Evolutionary conservation across 345 rosid species (phyloP).

Genomic region (Sisymbrium irio): DNA sequence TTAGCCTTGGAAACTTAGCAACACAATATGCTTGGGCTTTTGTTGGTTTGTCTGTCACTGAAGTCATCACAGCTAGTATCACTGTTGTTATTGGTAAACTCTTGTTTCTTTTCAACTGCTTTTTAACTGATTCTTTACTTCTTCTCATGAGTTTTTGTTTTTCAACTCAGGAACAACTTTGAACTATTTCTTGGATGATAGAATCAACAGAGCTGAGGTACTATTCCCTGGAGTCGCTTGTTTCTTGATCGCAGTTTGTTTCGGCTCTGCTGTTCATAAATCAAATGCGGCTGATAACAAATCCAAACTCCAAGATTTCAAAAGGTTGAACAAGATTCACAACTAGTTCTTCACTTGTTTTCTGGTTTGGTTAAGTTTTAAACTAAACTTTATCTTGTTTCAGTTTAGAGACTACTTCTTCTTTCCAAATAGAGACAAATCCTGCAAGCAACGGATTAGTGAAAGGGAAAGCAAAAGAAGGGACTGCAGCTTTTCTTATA

Average conservation of each 20-base stretch:
- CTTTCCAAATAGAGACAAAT: constrained; percentile 14
- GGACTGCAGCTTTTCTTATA: constrained; percentile 59
- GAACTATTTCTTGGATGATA: constrained; percentile 85
- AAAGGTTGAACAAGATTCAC: constrained; percentile 30
- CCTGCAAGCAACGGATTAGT: constrained; percentile 32
- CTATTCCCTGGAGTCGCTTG: constrained; percentile 84
- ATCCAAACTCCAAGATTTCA: constrained; percentile 41
- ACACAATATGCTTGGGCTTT: constrained; percentile 90
- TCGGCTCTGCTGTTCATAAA: constrained; percentile 74
- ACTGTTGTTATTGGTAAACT: constrained; percentile 65
- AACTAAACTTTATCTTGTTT: constrained; percentile 24
- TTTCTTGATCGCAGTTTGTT: constrained; percentile 77
- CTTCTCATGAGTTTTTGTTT: neutral
- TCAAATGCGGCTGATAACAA: constrained; percentile 74
- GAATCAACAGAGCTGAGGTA: constrained; percentile 61
- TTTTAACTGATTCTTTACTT: neutral
- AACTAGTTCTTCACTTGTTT: neutral
- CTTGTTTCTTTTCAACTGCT: neutral
- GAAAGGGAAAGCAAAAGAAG: constrained; percentile 45
- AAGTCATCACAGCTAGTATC: constrained; percentile 74
- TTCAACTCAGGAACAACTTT: constrained; percentile 54
- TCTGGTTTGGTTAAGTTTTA: neutral
- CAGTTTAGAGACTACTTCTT: constrained; percentile 42
- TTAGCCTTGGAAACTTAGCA: constrained; percentile 77
- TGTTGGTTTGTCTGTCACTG: constrained; percentile 80